Evolutionary conservation across 176 grass and related monocot genomes (phyloP), one percentile per base, ranked within the genome.

Genomic region (Miscanthus lutarioriparius): DNA sequence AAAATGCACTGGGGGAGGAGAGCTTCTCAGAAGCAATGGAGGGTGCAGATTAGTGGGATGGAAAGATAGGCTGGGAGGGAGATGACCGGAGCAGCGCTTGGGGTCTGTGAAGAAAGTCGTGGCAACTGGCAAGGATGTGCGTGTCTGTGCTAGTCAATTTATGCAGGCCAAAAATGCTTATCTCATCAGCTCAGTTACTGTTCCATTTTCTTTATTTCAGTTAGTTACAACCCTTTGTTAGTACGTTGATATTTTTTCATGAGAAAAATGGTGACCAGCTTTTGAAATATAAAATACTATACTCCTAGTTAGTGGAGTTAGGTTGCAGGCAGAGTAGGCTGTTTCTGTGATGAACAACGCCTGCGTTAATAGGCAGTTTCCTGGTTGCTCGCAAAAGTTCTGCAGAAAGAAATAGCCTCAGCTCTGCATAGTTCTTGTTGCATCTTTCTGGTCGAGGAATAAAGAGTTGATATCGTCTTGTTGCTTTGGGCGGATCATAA

Each of bases 381-480:
- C 47, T 61, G 40, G 41, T 19, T 39, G 23, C 83, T 30, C 27
- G 64, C 71, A 7, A 8, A 76, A 71, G 40, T 17, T 9, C 47
- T 76, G 0, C 2, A 48, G 30, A 32, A 63, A 70, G 85, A 15
- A 49, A 49, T 49, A 17, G 74, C 39, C 70, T 45, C 43, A 11
- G 43, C 40, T 78, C 75, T 56, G 12, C 44, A 10, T 9, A 49
- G 80, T 66, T 78, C 74, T 37, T 37, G n/a, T 44, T 82, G 41
- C 66, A 12, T 28, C 66, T 78, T 86, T 86, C 43, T 73, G 67
- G 88, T 45, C 10, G 10, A 28, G 66, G 66, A 78, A 38, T 82
- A 86, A 90, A 78, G 83, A 82, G 35, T 8, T 54, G 1, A 76
- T 41, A 81, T 26, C 54, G 5, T 75, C 53, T 39, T 76, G 30